Base-by-base conservation (phyloP, 192 early-diverging fungal genomes). In the Mortierella antarctica region DNA sequence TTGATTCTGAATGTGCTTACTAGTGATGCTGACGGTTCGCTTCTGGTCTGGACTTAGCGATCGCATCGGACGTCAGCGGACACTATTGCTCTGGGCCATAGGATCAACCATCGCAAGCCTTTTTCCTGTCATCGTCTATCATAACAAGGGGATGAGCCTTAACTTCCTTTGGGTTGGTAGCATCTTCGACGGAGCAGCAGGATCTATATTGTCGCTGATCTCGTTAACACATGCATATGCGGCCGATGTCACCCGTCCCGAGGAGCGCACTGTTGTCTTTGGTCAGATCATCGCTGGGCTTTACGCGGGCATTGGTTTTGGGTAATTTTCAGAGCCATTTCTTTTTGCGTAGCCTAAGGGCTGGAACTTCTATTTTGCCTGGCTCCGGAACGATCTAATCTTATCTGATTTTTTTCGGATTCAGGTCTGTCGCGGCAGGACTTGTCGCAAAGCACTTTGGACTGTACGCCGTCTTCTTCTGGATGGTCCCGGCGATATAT, bases 251-350 rank as follows among this genome's bases (percentile, higher is more conserved):
- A 71, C 76, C 10, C 20, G 2, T 17, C 52, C 53, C 18, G 58
- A 79, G 7, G 41, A 70, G 42, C 55, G 76, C 39, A 67, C 57
- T 7, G 76, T 79, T 1, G 76, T 71, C 46, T 79, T 79, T 79
- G 76, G 76, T 5, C 62, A 64, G 6, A 42, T 71, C 18, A 62
- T 71, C 17, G 68, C 69, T 0, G 69, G 68, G 5, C 67, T 46
- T 42, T 71, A 79, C 20, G 52, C 69, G 1, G 76, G 76, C 31
- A 8, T 79, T 6, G 76, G 76, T 7, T 7, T 79, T 59, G 76
- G 76, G 76, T 79, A 71, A 49, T 54, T 59, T 46, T 40, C 46
- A n/a, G 31, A 31, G 31, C 5, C 7, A 6, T 60, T 60, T 60
- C 6, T 47, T 40, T 47, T 18, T 48, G 1, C n/a, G 6, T 10